Percentiles rank a stretch among this genome's conserved stretches.
Conservation (phyloP, 176 grass and related monocot genomes). For the Zizania latifolia region DNA sequence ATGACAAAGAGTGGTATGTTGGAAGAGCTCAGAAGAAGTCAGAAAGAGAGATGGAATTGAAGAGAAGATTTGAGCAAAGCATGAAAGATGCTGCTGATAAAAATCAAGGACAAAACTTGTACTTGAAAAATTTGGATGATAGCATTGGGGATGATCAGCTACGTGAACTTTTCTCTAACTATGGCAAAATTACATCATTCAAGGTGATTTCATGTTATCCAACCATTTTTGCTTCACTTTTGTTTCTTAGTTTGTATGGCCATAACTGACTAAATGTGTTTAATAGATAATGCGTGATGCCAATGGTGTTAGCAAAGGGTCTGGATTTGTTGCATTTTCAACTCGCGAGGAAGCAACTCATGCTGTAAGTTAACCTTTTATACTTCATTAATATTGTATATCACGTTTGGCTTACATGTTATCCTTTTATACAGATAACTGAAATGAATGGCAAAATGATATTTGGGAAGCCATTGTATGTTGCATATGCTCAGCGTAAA, state of each 20-base stretch:
- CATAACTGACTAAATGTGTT: constrained; percentile 14
- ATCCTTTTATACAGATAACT: constrained; percentile 41
- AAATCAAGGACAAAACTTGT: constrained; percentile 76
- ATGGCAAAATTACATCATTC: constrained; percentile 82
- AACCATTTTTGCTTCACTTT: neutral
- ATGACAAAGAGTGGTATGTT: constrained; percentile 73
- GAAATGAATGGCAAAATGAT: constrained; percentile 99
- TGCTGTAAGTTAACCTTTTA: constrained; percentile 94
- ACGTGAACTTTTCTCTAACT: constrained; percentile 58
- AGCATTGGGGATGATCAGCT: constrained; percentile 71
- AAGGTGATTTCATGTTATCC: constrained; percentile 51
- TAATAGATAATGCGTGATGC: constrained; percentile 75
- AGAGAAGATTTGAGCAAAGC: constrained; percentile 70
- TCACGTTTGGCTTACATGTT: neutral
- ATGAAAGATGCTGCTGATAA: constrained; percentile 76
- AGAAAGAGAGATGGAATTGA: constrained; percentile 77
- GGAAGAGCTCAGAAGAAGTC: constrained; percentile 89
- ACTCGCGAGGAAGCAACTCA: constrained; percentile 69
- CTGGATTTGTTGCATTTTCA: constrained; percentile 82
- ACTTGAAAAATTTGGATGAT: constrained; percentile 94
- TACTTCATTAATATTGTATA: constrained; percentile 4
- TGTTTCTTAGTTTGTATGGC: constrained; percentile 1
- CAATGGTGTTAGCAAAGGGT: constrained; percentile 86
- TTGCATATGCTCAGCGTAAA: constrained; percentile 91
- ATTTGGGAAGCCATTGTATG: constrained; percentile 82